Evolutionary conservation across 2,329 filamentous ascomycete genomes (phyloP).

Genomic region (Trichoderma koningiopsis): DNA sequence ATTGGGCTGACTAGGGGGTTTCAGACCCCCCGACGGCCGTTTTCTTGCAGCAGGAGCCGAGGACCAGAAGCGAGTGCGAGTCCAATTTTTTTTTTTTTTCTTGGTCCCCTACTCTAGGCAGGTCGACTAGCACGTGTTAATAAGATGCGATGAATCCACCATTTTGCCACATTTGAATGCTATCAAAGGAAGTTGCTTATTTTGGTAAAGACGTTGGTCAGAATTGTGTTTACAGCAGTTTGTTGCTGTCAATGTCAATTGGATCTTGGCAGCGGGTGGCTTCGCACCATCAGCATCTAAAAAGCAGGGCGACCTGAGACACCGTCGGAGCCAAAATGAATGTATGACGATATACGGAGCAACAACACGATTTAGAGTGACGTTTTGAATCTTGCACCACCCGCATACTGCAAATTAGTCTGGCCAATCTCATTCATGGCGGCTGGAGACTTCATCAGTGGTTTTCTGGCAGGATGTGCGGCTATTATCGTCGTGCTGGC

Average conservation of each 20-base stretch:
- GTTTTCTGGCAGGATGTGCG: neutral
- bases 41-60: neutral
- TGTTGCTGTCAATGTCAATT: neutral
- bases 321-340: neutral
- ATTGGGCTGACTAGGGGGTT: constrained; percentile 16
- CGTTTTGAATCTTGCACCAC: neutral
- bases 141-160: neutral
- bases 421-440: neutral
- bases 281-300: neutral
- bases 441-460: neutral
- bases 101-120: neutral
- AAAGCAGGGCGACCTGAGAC: neutral
- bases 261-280: neutral
- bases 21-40: constrained; percentile 9
- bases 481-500: neutral
- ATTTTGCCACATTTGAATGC: neutral
- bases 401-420: neutral
- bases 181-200: neutral
- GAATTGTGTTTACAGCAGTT: neutral
- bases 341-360: neutral
- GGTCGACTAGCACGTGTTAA: neutral
- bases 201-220: neutral
- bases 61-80: neutral
- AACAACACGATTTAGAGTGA: neutral
- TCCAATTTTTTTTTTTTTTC: neutral